Percentiles rank a stretch among this genome's conserved stretches.
Conservation (phyloP, 2,329 filamentous ascomycete genomes). For the Pestalotiopsis sp. region DNA sequence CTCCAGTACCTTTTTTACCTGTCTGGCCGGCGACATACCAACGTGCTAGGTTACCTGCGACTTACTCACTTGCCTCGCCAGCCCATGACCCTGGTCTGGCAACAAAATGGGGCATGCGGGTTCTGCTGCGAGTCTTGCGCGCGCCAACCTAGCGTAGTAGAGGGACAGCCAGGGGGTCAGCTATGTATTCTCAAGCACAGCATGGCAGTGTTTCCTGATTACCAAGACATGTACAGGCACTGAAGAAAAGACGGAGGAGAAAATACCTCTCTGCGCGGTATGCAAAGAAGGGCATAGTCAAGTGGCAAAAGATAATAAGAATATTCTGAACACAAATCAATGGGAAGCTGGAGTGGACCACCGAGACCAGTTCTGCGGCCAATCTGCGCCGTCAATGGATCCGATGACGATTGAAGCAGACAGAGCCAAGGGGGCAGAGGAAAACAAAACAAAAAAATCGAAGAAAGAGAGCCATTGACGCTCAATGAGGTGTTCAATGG, state of each 20-base stretch:
- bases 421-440: slow-evolving; percentile 15
- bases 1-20: no score
- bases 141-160: slow-evolving; percentile 12
- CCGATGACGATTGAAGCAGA: slow-evolving; percentile 18
- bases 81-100: slow-evolving; percentile 2
- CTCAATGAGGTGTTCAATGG: slow-evolving; percentile 23
- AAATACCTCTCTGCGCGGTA: slow-evolving; percentile 27
- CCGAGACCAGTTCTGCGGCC: slow-evolving; percentile 37
- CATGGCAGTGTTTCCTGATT: neutral
- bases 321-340: neutral
- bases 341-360: slow-evolving; percentile 12
- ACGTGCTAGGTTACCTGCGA: slow-evolving; percentile 19
- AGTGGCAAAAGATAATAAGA: slow-evolving; percentile 39
- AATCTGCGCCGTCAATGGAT: slow-evolving; percentile 37
- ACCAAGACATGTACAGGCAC: neutral
- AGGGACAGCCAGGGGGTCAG: neutral
- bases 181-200: neutral
- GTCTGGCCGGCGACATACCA: slow-evolving; percentile 12
- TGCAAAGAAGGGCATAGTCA: slow-evolving; percentile 42
- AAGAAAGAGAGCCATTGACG: neutral
- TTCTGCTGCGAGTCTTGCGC: neutral
- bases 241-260: slow-evolving; percentile 21
- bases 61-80: neutral
- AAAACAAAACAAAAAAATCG: neutral
- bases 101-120: neutral